phyloP scores from a whole-genome alignment of 2,329 filamentous ascomycete genomes.

The Helicocarpus griseus region DNA sequence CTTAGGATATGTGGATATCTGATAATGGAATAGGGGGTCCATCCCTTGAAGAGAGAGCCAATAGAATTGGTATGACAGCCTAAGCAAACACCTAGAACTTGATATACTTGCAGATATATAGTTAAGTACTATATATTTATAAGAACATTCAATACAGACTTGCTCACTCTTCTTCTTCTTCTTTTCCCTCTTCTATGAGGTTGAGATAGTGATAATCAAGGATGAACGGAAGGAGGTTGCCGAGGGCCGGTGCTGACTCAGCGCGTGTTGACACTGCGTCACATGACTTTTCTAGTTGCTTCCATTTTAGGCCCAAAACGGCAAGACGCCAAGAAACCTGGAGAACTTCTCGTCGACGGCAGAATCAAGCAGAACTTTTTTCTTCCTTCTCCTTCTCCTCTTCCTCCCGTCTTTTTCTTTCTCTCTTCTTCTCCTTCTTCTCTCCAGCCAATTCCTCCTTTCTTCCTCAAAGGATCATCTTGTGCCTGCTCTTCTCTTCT shows the following conservation, averaged over 20 bases:
- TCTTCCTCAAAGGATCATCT: slow-evolving; percentile 17
- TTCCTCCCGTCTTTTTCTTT: slow-evolving; percentile 22
- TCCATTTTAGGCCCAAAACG: slow-evolving; percentile 13
- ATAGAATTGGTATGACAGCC: too few species aligned
- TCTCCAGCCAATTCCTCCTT: slow-evolving; percentile 22
- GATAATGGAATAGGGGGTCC: too few species aligned
- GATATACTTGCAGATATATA: too few species aligned
- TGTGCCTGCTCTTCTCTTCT: slow-evolving; percentile 21
- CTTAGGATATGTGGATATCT: too few species aligned
- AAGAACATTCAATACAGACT: too few species aligned
- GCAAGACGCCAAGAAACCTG: slow-evolving; percentile 33
- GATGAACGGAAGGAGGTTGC: too few species aligned
- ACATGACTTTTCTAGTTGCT: slow-evolving; percentile 35
- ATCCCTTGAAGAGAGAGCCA: too few species aligned
- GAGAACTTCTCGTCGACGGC: slow-evolving; percentile 23
- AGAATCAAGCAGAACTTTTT: slow-evolving; percentile 14
- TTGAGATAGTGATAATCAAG: too few species aligned
- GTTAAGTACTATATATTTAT: too few species aligned
- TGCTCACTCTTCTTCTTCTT: too few species aligned
- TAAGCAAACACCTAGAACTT: too few species aligned
- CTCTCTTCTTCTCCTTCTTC: slow-evolving; percentile 17
- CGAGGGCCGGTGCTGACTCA: background rate
- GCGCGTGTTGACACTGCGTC: slow-evolving; percentile 5
- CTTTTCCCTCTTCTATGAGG: too few species aligned
- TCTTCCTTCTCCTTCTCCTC: slow-evolving; percentile 20